Percentiles rank a stretch among this genome's conserved stretches.
These are phyloP conservation scores for Hypericum androsaemum DNA, from an alignment of 345 rosid genomes.

Conservation along the genomic window DNA sequence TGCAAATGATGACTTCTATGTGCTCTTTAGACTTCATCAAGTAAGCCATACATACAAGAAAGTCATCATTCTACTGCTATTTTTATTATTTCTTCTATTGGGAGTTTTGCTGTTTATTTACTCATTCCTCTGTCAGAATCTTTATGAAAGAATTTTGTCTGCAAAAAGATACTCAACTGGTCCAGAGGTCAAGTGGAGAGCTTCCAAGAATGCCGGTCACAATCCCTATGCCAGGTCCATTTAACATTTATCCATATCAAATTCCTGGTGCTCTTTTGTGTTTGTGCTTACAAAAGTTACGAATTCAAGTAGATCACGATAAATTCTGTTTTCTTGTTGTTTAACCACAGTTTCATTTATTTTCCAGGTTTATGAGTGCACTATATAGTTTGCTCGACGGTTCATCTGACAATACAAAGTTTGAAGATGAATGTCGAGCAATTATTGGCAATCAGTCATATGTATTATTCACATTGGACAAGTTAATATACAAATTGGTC, in stretches of 20 bases:
- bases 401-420: slow-evolving; percentile 73
- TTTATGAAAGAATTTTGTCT: slow-evolving; percentile 73
- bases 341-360: not conserved
- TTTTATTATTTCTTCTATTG: slow-evolving; percentile 6
- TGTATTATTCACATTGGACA: slow-evolving; percentile 82
- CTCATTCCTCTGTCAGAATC: slow-evolving; percentile 29
- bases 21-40: slow-evolving; percentile 87
- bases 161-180: slow-evolving; percentile 56
- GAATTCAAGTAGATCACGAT: too few relatives aligned
- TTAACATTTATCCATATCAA: slow-evolving; percentile 7
- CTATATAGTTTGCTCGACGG: slow-evolving; percentile 88
- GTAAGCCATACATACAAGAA: slow-evolving; percentile 27
- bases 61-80: too few relatives aligned
- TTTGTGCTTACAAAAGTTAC: too few relatives aligned
- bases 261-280: too few relatives aligned
- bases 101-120: too few relatives aligned
- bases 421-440: slow-evolving; percentile 97
- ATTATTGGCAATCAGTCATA: slow-evolving; percentile 90
- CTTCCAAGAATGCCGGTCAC: slow-evolving; percentile 31
- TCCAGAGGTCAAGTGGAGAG: slow-evolving; percentile 44
- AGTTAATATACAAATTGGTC: slow-evolving; percentile 78
- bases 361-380: slow-evolving; percentile 63
- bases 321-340: not conserved
- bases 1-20: slow-evolving; percentile 87
- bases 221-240: slow-evolving; percentile 68